Conservation (phyloP, 2,329 filamentous ascomycete species). For the Clarireedia homoeocarpa region DNA sequence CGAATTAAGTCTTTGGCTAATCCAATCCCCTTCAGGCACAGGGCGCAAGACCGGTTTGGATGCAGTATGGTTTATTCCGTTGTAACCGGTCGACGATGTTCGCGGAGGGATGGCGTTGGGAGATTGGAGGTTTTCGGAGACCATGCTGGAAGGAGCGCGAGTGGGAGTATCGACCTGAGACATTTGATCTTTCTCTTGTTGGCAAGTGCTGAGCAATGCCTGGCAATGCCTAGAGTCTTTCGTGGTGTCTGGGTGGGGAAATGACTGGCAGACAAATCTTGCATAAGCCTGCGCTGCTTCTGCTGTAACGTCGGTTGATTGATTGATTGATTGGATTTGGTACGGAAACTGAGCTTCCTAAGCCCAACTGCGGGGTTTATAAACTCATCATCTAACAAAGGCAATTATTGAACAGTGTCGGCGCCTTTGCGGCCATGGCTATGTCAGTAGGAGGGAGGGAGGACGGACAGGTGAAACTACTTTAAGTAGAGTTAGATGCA, state of each 20-base stretch:
- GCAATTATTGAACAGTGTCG: too few relatives aligned
- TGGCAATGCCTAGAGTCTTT: neutral
- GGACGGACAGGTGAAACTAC: too few relatives aligned
- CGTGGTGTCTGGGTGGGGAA: neutral
- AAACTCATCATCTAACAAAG: too few relatives aligned
- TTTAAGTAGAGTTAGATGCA: too few relatives aligned
- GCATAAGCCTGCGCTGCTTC: too few relatives aligned
- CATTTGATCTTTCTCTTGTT: neutral
- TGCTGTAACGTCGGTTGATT: too few relatives aligned
- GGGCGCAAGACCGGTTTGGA: constrained; percentile 39
- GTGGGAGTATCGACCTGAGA: constrained; percentile 1
- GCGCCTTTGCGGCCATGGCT: too few relatives aligned
- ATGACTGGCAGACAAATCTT: too few relatives aligned
- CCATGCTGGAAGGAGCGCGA: constrained; percentile 14
- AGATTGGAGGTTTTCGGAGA: constrained; percentile 30
- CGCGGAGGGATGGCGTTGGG: constrained; percentile 65
- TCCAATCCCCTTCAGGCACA: constrained; percentile 56
- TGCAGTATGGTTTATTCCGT: constrained; percentile 21
- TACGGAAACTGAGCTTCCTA: too few relatives aligned
- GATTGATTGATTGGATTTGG: too few relatives aligned
- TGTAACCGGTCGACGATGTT: constrained; percentile 57
- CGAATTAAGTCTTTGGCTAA: constrained; percentile 35
- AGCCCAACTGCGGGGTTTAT: too few relatives aligned
- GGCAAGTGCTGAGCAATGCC: neutral
- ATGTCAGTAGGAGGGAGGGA: too few relatives aligned